phyloP scores from a whole-genome alignment of 2,329 filamentous ascomycete species.

The Xylaria sp. region DNA sequence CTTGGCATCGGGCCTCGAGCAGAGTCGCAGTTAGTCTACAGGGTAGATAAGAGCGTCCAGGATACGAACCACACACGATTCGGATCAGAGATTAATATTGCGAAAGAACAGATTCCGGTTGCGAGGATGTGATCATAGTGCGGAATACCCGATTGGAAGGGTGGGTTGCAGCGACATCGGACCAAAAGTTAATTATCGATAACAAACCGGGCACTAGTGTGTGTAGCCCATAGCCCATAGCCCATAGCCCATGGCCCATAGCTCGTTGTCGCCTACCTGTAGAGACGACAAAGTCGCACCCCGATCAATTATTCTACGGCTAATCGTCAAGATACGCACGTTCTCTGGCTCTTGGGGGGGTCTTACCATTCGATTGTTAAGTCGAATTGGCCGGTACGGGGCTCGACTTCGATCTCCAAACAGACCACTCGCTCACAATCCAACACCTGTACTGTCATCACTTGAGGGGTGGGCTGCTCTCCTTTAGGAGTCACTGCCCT shows the following conservation, averaged over 20 bases:
- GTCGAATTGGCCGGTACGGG: background rate
- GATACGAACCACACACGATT: background rate
- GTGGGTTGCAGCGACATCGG: slow-evolving; percentile 28
- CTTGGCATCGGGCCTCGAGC: background rate
- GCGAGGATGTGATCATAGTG: too few relatives aligned
- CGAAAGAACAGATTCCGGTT: background rate
- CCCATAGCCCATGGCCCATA: background rate
- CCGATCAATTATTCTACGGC: background rate
- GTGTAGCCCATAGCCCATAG: background rate
- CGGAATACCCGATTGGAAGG: too few relatives aligned
- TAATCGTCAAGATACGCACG: background rate
- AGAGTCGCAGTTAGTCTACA: background rate
- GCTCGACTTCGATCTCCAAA: background rate
- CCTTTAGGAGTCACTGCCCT: background rate
- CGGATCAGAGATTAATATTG: background rate
- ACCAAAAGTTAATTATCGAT: slow-evolving; percentile 29
- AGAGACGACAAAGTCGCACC: background rate
- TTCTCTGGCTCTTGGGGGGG: background rate
- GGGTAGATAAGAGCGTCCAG: background rate
- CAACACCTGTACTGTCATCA: background rate
- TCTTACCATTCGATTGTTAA: background rate
- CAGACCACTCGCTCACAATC: background rate
- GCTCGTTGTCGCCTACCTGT: background rate
- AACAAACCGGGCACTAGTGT: slow-evolving; percentile 21
- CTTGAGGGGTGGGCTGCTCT: slow-evolving; percentile 8